Base-by-base conservation (phyloP, 1,139 yeast species). In the Protomyces inouyei region DNA sequence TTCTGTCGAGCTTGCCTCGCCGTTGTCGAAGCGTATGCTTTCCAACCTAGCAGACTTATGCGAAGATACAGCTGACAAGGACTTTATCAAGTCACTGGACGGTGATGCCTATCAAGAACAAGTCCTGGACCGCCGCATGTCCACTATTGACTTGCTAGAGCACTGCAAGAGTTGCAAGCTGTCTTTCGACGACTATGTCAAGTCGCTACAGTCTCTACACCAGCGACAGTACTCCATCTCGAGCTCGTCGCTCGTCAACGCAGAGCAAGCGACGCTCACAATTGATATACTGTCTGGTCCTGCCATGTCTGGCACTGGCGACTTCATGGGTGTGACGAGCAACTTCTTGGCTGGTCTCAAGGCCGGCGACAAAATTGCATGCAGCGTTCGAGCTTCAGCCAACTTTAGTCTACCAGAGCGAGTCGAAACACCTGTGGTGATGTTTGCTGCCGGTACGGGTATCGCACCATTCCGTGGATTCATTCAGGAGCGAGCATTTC, bases 401-500 rank as follows among this genome's bases (percentile, higher is more conserved):
- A 52, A 54, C 46, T 61, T 61, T 46, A 48, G 55, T 43, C 40
- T 61, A 16, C 65, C 65, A n/a, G 36, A 23, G 35, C 55, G 48
- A 12, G 38, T 51, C 16, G 57, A 37, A 12, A 52, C 46, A 8
- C 65, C 65, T 21, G 40, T 61, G 21, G 61, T 61, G 18, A 55
- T 60, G 43, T 48, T 61, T 23, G 65, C 57, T 1, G 61, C 65
- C 21, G 65, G 65, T 1, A 93, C 98, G 8, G 98, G 98, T 74
- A 93, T 92, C 64, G 98, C 98, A 12, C 98, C 98, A 68, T 89
- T 93, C 79, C 86, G 98, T 77, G 98, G 96, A 1, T 93, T 93
- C 71, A 77, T 93, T 55, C 87, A 95, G 77, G 98, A 93, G 76
- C 86, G 95, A 72, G 87, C 83, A 57, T 77, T 80, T 65, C 82